These are phyloP conservation scores for Psilocybe cyanescens DNA, from an alignment of 768 basidiomycete species.

Conservation along the genomic window DNA sequence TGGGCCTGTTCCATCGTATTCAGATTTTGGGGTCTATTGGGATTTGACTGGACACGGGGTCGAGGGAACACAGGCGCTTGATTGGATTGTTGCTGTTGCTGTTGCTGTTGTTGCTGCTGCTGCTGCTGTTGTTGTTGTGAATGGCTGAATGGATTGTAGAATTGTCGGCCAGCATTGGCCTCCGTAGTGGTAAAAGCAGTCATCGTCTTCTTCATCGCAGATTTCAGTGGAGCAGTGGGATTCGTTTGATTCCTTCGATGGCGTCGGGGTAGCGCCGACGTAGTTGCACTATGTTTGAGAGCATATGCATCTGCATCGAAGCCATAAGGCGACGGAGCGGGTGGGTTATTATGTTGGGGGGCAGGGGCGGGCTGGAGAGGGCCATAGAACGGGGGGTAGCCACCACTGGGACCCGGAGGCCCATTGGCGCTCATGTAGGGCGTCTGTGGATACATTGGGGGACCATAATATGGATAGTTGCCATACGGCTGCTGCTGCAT, in stretches of 20 bases:
- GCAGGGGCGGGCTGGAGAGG: conserved; percentile 29
- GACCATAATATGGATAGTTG: conserved; percentile 49
- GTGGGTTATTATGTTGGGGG: conserved; percentile 23
- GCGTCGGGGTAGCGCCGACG: conserved; percentile 26
- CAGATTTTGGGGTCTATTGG: conserved; percentile 21
- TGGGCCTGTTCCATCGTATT: conserved; percentile 16
- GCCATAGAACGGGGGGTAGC: conserved; percentile 40
- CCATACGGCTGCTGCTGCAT: conserved; percentile 41
- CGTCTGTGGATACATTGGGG: conserved; percentile 45
- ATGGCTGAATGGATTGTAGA: conserved; percentile 42
- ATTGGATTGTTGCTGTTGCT: conserved; percentile 3
- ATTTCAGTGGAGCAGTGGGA: conserved; percentile 45
- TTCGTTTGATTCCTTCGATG: conserved; percentile 36
- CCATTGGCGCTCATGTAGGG: conserved; percentile 33
- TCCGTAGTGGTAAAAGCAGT: conserved; percentile 27
- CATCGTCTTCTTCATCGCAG: conserved; percentile 58
- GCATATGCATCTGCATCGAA: conserved; percentile 36
- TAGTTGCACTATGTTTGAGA: conserved; percentile 12
- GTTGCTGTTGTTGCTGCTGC: conserved; percentile 12
- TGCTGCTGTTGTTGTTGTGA: conserved; percentile 12
- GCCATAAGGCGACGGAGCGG: conserved; percentile 25
- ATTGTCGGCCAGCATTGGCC: conserved; percentile 36
- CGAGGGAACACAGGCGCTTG: conserved; percentile 23
- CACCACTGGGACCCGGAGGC: conserved; percentile 31
- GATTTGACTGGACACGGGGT: conserved; percentile 33